These are phyloP conservation scores for Fraxinus excelsior DNA, from an alignment of 257 asterid species.

Conservation along the genomic window DNA sequence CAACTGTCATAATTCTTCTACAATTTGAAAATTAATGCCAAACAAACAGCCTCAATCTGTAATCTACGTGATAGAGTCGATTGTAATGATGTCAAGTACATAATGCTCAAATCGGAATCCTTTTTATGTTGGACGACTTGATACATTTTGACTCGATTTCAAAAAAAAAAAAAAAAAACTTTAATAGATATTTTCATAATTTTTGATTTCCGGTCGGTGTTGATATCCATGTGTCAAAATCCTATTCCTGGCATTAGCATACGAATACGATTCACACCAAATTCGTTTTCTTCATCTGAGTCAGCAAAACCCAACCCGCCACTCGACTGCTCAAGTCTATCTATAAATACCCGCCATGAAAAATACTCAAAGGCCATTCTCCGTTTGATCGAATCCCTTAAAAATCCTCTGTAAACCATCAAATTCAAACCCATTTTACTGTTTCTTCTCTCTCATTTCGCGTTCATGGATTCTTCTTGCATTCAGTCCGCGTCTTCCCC, in stretches of 20 bases:
- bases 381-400: not conserved
- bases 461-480: conserved; percentile 39
- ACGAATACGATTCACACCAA: not conserved
- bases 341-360: conserved; percentile 32
- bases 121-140: too few species aligned
- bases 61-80: too few species aligned
- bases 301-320: not conserved
- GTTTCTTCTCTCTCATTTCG: conserved; percentile 7
- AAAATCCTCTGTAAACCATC: not conserved
- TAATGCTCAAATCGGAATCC: too few species aligned
- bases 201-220: not conserved
- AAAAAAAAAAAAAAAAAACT: too few species aligned
- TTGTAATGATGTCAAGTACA: too few species aligned
- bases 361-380: not conserved
- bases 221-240: not conserved
- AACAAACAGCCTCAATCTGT: too few species aligned
- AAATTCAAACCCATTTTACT: not conserved
- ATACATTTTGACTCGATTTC: too few species aligned
- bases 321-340: not conserved
- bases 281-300: not conserved
- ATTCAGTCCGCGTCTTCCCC: conserved; percentile 25
- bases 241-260: not conserved
- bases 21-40: too few species aligned
- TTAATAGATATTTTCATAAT: too few species aligned
- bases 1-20: too few species aligned